Evolutionary conservation across 176 grass and related monocot species (phyloP).

Genomic region (Bromus sterilis): DNA sequence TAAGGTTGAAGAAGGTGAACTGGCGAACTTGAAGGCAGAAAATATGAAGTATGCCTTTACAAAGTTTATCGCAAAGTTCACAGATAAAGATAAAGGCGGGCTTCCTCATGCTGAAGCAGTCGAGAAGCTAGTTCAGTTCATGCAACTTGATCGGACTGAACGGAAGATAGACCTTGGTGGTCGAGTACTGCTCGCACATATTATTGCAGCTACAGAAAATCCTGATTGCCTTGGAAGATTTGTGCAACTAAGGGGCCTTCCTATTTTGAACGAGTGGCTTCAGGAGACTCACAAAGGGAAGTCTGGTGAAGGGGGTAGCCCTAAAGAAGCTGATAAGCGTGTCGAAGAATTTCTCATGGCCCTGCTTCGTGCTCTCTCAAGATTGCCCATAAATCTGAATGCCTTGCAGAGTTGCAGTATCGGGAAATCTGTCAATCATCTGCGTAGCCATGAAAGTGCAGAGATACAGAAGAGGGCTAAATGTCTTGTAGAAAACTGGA

Average conservation of each 20-base stretch:
- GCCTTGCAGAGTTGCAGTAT: slow-evolving; percentile 85
- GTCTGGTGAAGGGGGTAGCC: slow-evolving; percentile 51
- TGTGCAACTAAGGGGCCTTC: slow-evolving; percentile 58
- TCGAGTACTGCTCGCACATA: slow-evolving; percentile 50
- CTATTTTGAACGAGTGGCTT: slow-evolving; percentile 64
- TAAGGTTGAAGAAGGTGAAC: slow-evolving; percentile 43
- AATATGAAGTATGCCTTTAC: slow-evolving; percentile 43
- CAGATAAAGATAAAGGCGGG: slow-evolving; percentile 59
- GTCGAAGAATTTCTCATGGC: slow-evolving; percentile 67
- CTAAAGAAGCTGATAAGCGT: slow-evolving; percentile 60
- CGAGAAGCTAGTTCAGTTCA: slow-evolving; percentile 60
- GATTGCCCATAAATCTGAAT: slow-evolving; percentile 85
- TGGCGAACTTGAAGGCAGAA: slow-evolving; percentile 28
- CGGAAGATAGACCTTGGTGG: slow-evolving; percentile 54
- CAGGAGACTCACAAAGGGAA: slow-evolving; percentile 66
- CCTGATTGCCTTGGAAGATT: slow-evolving; percentile 56
- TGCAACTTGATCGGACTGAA: slow-evolving; percentile 62
- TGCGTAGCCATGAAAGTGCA: slow-evolving; percentile 74
- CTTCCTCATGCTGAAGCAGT: slow-evolving; percentile 55
- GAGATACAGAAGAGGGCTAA: slow-evolving; percentile 95
- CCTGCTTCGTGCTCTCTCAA: slow-evolving; percentile 74
- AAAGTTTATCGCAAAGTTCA: slow-evolving; percentile 46
- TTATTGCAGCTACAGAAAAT: slow-evolving; percentile 64
- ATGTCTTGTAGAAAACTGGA: slow-evolving; percentile 86
- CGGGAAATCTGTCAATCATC: slow-evolving; percentile 89